phyloP scores from a whole-genome alignment of 2,329 filamentous ascomycete genomes.

The Atkinsonella hypoxylon region DNA sequence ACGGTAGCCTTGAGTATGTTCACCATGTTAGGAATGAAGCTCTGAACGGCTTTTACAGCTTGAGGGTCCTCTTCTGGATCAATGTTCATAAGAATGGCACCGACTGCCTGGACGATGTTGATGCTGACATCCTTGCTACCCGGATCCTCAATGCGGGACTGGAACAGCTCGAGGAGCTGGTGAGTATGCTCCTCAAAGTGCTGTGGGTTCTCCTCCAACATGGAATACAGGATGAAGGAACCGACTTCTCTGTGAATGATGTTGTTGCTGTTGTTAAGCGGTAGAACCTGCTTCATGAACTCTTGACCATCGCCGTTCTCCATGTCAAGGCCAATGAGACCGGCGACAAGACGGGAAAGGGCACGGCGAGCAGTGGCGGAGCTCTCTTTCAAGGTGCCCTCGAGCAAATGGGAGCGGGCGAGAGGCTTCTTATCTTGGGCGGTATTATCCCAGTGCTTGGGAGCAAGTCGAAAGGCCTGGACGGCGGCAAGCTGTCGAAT shows the following conservation, averaged over 20 bases:
- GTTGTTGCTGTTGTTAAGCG: constrained; percentile 63
- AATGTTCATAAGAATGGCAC: constrained; percentile 75
- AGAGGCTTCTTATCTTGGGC: constrained; percentile 64
- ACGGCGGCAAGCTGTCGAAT: constrained; percentile 86
- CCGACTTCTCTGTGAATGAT: constrained; percentile 79
- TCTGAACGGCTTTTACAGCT: constrained; percentile 63
- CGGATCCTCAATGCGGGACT: constrained; percentile 76
- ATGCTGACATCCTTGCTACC: constrained; percentile 86
- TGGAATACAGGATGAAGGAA: constrained; percentile 84
- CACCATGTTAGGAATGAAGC: constrained; percentile 78
- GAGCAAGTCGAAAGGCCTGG: constrained; percentile 70
- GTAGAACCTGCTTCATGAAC: constrained; percentile 66
- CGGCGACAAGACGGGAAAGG: constrained; percentile 75
- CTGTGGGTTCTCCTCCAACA: constrained; percentile 78
- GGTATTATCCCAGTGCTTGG: constrained; percentile 75
- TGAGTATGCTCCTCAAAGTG: constrained; percentile 70
- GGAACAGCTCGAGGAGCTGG: constrained; percentile 73
- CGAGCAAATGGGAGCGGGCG: constrained; percentile 71
- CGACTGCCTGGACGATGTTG: constrained; percentile 86
- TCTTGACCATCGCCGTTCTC: constrained; percentile 64
- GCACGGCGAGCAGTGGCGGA: constrained; percentile 71
- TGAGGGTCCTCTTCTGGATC: constrained; percentile 76
- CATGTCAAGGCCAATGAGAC: constrained; percentile 76
- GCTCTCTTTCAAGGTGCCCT: constrained; percentile 71
- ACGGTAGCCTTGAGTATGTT: constrained; percentile 77